A percentile compares a stretch with the other conserved stretches of the same genome.
Evolutionary conservation across 2,329 filamentous ascomycete genomes (phyloP).

Genomic region (Aspergillus niger): DNA sequence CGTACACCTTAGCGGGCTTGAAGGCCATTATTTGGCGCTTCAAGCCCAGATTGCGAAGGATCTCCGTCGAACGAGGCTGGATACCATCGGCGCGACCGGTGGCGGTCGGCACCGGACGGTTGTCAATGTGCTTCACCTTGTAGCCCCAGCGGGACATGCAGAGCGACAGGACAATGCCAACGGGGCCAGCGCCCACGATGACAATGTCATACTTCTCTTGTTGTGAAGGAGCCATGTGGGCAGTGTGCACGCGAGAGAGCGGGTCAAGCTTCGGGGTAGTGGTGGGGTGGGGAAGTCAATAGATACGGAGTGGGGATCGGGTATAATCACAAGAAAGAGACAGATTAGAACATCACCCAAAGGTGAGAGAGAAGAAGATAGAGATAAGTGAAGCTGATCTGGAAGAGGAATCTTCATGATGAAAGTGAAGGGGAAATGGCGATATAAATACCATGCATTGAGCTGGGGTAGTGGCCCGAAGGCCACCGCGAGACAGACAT

Average conservation of each 20-base stretch:
- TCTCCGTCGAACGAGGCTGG: constrained; percentile 82
- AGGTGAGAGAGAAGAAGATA: not conserved
- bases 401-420: constrained; percentile 12
- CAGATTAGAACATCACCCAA: not conserved
- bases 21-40: constrained; percentile 87
- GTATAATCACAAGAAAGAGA: not conserved
- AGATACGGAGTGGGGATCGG: not conserved
- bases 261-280: constrained; percentile 2
- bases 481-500: constrained; percentile 19
- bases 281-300: not conserved
- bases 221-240: constrained; percentile 28
- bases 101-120: constrained; percentile 77
- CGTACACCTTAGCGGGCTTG: constrained; percentile 81
- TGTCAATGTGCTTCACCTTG: constrained; percentile 93
- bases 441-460: constrained; percentile 28
- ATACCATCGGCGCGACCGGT: constrained; percentile 91
- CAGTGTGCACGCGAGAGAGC: not conserved
- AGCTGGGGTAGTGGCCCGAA: constrained; percentile 22
- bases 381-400: constrained; percentile 1
- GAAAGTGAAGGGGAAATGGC: constrained; percentile 25
- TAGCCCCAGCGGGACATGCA: constrained; percentile 91
- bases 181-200: constrained; percentile 85
- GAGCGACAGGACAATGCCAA: constrained; percentile 83
- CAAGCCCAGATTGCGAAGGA: constrained; percentile 84
- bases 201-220: constrained; percentile 67